These are phyloP conservation scores for Aspergillus sclerotiicarbonarius DNA, from an alignment of 495 filamentous ascomycete species.

Conservation along the genomic window DNA sequence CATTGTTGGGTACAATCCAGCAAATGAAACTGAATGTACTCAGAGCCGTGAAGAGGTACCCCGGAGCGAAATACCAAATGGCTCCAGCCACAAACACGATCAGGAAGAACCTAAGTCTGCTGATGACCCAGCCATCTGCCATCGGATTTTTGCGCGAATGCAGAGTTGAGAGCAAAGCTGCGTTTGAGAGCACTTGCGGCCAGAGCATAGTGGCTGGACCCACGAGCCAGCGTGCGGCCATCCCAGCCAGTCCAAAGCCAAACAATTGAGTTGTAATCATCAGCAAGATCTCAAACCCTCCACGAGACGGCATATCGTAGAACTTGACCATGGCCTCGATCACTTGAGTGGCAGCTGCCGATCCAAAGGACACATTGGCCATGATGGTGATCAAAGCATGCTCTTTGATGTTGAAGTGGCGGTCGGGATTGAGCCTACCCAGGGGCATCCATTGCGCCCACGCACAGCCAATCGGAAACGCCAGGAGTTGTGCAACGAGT, in stretches of 20 bases:
- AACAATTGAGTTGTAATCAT: constrained; percentile 69
- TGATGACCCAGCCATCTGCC: constrained; percentile 83
- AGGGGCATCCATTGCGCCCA: constrained; percentile 57
- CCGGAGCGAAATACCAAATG: constrained; percentile 81
- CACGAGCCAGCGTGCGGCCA: constrained; percentile 57
- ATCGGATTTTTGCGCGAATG: constrained; percentile 78
- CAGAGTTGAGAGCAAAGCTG: constrained; percentile 80
- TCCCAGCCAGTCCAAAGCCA: constrained; percentile 70
- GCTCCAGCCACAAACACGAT: constrained; percentile 62
- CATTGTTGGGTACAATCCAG: constrained; percentile 79
- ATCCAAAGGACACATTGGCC: constrained; percentile 58
- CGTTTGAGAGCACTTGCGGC: constrained; percentile 84
- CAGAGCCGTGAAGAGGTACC: constrained; percentile 79
- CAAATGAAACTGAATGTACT: constrained; percentile 90
- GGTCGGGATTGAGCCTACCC: constrained; percentile 62
- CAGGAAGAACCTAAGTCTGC: constrained; percentile 80
- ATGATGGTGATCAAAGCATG: constrained; percentile 77
- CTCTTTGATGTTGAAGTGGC: constrained; percentile 76
- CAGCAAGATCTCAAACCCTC: constrained; percentile 66
- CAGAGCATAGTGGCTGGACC: constrained; percentile 88
- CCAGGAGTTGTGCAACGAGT: constrained; percentile 67
- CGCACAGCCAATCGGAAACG: constrained; percentile 65
- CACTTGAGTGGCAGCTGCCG: constrained; percentile 69
- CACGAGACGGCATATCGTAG: constrained; percentile 65
- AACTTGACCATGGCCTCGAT: constrained; percentile 66